Conservation (phyloP, 2,329 filamentous ascomycete genomes). For the Rutstroemia sydowiana region DNA sequence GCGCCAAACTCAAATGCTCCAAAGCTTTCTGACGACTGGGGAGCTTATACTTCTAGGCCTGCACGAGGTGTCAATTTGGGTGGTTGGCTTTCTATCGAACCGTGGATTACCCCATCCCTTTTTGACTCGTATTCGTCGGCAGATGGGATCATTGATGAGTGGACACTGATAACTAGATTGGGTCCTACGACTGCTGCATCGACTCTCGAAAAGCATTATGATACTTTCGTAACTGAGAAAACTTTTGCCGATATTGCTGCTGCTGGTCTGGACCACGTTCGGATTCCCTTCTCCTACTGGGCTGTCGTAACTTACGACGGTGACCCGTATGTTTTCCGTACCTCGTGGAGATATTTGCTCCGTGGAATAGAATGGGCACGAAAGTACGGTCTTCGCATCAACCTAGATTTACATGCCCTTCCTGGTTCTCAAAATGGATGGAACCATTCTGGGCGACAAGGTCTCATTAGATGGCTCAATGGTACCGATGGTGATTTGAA, state of each 20-base stretch:
- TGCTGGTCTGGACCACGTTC: conserved; percentile 92
- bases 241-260: conserved; percentile 78
- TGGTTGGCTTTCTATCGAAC: conserved; percentile 89
- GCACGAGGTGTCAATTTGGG: conserved; percentile 89
- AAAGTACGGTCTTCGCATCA: conserved; percentile 84
- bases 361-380: conserved; percentile 90
- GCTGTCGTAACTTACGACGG: conserved; percentile 75
- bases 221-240: conserved; percentile 75
- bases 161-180: conserved; percentile 65
- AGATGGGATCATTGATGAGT: conserved; percentile 74
- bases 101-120: conserved; percentile 89
- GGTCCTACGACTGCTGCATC: conserved; percentile 55
- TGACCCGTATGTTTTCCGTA: conserved; percentile 81
- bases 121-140: conserved; percentile 57
- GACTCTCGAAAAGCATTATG: conserved; percentile 85
- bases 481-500: conserved; percentile 78
- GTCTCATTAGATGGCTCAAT: conserved; percentile 79
- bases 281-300: conserved; percentile 95
- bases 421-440: conserved; percentile 95
- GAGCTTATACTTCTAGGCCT: conserved; percentile 66
- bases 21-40: conserved; percentile 67
- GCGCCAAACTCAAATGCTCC: conserved; percentile 74
- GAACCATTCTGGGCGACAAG: conserved; percentile 88
- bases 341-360: conserved; percentile 88
- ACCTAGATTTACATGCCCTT: conserved; percentile 85